Conservation (phyloP, 805 yeast species). For the Candida maesae region DNA sequence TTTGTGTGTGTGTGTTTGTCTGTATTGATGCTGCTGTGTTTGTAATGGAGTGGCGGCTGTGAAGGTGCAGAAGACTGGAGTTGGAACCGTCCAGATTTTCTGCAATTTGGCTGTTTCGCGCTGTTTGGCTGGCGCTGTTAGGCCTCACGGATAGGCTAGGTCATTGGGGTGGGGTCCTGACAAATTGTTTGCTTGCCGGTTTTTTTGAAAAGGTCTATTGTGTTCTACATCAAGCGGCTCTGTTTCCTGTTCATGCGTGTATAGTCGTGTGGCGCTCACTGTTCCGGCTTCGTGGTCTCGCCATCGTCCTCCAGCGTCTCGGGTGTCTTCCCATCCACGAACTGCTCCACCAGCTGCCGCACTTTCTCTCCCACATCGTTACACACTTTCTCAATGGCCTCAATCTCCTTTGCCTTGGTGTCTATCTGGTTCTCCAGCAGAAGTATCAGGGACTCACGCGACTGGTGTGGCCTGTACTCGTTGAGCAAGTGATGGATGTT, state of each 20-base stretch:
- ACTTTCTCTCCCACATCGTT: conserved; percentile 38
- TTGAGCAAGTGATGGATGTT: conserved; percentile 90
- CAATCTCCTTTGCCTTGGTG: conserved; percentile 52
- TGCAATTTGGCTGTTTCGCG: too few species aligned
- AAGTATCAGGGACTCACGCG: conserved; percentile 82
- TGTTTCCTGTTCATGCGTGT: too few species aligned
- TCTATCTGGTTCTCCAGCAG: conserved; percentile 68
- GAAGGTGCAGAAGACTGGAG: too few species aligned
- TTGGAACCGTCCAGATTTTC: too few species aligned
- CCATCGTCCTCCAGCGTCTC: conserved; percentile 1
- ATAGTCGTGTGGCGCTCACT: too few species aligned
- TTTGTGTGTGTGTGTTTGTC: not conserved
- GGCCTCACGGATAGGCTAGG: too few species aligned
- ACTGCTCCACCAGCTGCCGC: conserved; percentile 28
- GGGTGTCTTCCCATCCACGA: conserved; percentile 21
- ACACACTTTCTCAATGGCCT: conserved; percentile 37
- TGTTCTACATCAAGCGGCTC: too few species aligned
- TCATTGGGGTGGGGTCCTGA: too few species aligned
- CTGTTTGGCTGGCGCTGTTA: too few species aligned
- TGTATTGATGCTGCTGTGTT: not conserved
- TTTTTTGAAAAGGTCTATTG: too few species aligned
- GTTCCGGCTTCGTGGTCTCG: conserved; percentile 2
- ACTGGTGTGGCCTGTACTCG: conserved; percentile 93
- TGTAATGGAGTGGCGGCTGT: not conserved
- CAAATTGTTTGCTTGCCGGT: too few species aligned